Base-by-base conservation (phyloP, 164 flowering plant genomes). In the Vitis labrusca region DNA sequence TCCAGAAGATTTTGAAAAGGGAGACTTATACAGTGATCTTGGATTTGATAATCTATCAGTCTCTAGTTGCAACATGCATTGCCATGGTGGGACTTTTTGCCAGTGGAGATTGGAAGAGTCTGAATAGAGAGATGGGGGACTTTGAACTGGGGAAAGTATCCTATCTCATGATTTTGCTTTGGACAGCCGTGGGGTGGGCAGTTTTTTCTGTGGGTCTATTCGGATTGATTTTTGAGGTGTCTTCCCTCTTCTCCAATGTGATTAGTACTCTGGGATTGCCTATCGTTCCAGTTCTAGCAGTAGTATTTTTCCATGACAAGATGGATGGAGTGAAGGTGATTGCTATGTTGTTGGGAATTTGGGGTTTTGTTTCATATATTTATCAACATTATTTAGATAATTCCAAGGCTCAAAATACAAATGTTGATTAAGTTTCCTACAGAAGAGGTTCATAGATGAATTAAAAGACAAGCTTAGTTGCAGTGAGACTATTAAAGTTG, bases 181-280 rank as follows among this genome's bases (percentile, higher is more conserved):
- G 78, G 67, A 59, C 73, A 2, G 78, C 83, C 2, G 19, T 85
- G 10, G 13, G 64, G 17, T 87, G 88, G 88, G 77, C 79, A 61
- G 57, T 81, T 49, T 79, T 12, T 63, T 8, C 73, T 3, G 67
- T 85, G 11, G 88, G 91, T 2, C 7, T 50, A 0, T 44, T 77
- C 0, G 85, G 84, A 3, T 55, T 87, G 66, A 80, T 84, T 5
- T 66, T 76, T 13, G 71, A 84, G 69, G 86, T 80, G 2, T 85
- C 91, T 1, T 75, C 89, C 2, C 79, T 87, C 17, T 87, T 87
- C 67, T 78, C 83, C 29, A 85, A 82, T 70, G 84, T 73, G 2
- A 73, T 87, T 15, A 60, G 77, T 15, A 75, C 78, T 10, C n/a
- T 83, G 66, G 80, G 79, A 4, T 64, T 83, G 74, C 88, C 91